Base-by-base conservation (phyloP, 192 early-diverging fungal species). In the Dimargaris xerosporica region DNA sequence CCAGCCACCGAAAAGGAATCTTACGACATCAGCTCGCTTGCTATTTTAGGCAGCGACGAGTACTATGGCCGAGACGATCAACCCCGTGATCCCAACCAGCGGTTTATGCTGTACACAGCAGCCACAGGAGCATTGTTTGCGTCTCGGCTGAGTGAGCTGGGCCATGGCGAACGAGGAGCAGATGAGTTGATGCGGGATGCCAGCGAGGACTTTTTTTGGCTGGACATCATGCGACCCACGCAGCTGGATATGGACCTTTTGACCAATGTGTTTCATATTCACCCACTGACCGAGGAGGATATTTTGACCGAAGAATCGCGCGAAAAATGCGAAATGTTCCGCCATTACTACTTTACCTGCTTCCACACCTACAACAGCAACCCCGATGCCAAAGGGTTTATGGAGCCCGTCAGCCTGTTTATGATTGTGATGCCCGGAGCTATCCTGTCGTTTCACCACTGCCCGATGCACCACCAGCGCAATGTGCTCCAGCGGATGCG, bases 241-340 rank as follows among this genome's bases (percentile, higher is more conserved):
- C 77, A 82, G 25, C 70, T 69, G 50, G 85, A 89, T 63, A 83
- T 86, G 62, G 60, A 65, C 6, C 76, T 77, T 44, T 61, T 86
- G 48, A 75, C 54, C 31, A 65, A 82, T 72, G 74, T 91, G 21
- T 92, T 93, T 60, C 80, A 75, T 26, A 84, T 96, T 28, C 93
- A 96, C 69, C 90, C 91, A 34, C 71, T 96, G 46, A 94, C 93
- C 3, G 78, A 77, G 45, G 92, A 97, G 67, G 92, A 94, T 67
- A 91, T 97, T 68, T 67, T 71, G 61, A 84, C 82, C 21, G 77
- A 90, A 58, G 88, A 92, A 54, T 79, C 83, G 3, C 80, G 91
- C 34, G 94, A 97, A 66, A 95, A 89, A 66, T 85, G 82, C 67
- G 93, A 97, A 71, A 75, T 85, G 34, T 97, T 92, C 71, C 76